These are phyloP conservation scores for Naganishia friedmannii DNA, from an alignment of 768 basidiomycete species.

Conservation along the genomic window DNA sequence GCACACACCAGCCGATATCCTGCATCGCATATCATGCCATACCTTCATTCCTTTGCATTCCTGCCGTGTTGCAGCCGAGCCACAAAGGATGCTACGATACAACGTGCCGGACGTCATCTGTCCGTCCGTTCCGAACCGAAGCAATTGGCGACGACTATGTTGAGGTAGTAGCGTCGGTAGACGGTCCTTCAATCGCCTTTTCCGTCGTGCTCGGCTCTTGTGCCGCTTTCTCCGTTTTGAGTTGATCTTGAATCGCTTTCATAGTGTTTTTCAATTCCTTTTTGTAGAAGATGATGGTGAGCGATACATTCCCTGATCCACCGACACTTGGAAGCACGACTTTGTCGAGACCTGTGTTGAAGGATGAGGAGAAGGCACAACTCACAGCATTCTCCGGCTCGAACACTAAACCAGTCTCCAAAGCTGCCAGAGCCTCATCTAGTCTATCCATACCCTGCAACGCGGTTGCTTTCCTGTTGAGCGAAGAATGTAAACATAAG, in stretches of 20 bases:
- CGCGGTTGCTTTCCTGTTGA: conserved; percentile 69
- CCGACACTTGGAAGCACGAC: not conserved
- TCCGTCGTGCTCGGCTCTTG: not conserved
- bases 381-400: conserved; percentile 67
- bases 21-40: too few species aligned
- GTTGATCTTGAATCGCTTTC: conserved; percentile 5
- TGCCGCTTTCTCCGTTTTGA: not conserved
- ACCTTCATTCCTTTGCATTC: not conserved
- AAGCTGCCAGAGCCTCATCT: conserved; percentile 75
- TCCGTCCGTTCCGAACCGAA: not conserved
- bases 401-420: conserved; percentile 78
- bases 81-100: not conserved
- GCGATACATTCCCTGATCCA: not conserved
- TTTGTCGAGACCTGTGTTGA: too few species aligned
- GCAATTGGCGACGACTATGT: not conserved
- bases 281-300: not conserved
- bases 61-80: not conserved
- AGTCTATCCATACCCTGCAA: conserved; percentile 67
- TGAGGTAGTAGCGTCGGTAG: not conserved
- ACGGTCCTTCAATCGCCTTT: not conserved
- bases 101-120: not conserved
- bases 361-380: not conserved
- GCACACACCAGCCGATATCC: too few species aligned
- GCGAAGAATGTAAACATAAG: not conserved
- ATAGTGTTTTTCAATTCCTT: conserved; percentile 24